A percentile compares a stretch with the other conserved stretches of the same genome.
Conservation (phyloP, 208 protist species). For the Kentomonas sorsogonicus region DNA sequence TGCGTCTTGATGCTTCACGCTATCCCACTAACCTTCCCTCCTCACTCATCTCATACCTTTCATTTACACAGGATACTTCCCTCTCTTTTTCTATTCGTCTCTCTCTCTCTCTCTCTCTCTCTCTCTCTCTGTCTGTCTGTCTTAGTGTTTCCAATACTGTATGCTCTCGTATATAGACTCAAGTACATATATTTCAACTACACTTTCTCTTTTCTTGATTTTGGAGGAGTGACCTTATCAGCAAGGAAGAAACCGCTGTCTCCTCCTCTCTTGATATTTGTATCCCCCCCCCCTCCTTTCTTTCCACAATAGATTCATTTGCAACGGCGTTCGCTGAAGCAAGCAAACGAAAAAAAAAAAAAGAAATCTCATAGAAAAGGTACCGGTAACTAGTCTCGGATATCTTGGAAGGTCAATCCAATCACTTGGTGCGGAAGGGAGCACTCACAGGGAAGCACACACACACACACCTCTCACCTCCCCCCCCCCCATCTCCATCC, state of each 20-base stretch:
- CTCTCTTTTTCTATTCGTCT: constrained; percentile 7
- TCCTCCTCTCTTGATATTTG: background rate
- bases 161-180: background rate
- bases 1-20: background rate
- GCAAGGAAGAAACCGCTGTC: background rate
- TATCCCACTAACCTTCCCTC: background rate
- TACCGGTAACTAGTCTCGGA: too few species aligned
- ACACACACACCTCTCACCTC: too few species aligned
- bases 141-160: background rate
- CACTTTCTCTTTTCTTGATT: background rate
- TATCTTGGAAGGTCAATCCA: too few species aligned
- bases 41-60: background rate
- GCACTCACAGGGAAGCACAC: background rate
- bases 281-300: background rate
- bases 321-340: background rate
- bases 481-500: too few species aligned
- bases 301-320: background rate
- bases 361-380: background rate
- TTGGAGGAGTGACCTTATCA: background rate
- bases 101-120: constrained; percentile 3
- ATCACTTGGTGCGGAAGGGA: background rate
- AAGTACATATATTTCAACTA: background rate
- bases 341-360: constrained; percentile 12
- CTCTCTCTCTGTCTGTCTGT: constrained; percentile 18
- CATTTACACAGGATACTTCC: background rate